Evolutionary conservation across 2,329 filamentous ascomycete species (phyloP).

Genomic region (Xylariaceae sp.): DNA sequence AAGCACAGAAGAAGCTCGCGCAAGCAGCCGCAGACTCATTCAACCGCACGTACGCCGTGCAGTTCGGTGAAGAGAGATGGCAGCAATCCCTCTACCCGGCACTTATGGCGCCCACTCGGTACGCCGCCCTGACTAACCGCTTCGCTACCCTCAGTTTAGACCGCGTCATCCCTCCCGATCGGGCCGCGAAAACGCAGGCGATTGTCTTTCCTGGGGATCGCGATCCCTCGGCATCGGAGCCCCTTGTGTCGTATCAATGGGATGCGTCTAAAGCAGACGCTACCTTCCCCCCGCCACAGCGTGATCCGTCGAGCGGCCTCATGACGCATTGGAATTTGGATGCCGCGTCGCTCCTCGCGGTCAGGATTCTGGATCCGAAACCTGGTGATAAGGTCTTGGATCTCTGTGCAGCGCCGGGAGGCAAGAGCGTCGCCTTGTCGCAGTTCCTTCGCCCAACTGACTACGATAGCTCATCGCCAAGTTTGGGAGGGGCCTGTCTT

Average conservation of each 20-base stretch:
- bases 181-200: slow-evolving; percentile 14
- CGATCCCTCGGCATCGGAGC: background rate
- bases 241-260: slow-evolving; percentile 23
- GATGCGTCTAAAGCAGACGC: slow-evolving; percentile 13
- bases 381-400: slow-evolving; percentile 38
- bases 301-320: slow-evolving; percentile 18
- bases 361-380: slow-evolving; percentile 32
- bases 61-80: slow-evolving; percentile 30
- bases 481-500: slow-evolving; percentile 31
- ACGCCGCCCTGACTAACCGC: slow-evolving; percentile 29
- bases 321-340: slow-evolving; percentile 33
- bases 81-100: slow-evolving; percentile 27
- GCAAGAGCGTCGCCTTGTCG: slow-evolving; percentile 20
- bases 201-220: slow-evolving; percentile 17
- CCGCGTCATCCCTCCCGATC: slow-evolving; percentile 16
- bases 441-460: slow-evolving; percentile 26
- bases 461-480: slow-evolving; percentile 13
- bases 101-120: slow-evolving; percentile 27
- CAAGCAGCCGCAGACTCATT: slow-evolving; percentile 28
- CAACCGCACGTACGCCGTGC: slow-evolving; percentile 25
- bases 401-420: slow-evolving; percentile 36
- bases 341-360: slow-evolving; percentile 31
- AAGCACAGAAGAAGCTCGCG: slow-evolving; percentile 27
- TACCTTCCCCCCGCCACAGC: slow-evolving; percentile 27
- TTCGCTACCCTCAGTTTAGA: slow-evolving; percentile 20